Evolutionary conservation across 2,329 filamentous ascomycete genomes (phyloP).

Genomic region (Alternaria dauci): DNA sequence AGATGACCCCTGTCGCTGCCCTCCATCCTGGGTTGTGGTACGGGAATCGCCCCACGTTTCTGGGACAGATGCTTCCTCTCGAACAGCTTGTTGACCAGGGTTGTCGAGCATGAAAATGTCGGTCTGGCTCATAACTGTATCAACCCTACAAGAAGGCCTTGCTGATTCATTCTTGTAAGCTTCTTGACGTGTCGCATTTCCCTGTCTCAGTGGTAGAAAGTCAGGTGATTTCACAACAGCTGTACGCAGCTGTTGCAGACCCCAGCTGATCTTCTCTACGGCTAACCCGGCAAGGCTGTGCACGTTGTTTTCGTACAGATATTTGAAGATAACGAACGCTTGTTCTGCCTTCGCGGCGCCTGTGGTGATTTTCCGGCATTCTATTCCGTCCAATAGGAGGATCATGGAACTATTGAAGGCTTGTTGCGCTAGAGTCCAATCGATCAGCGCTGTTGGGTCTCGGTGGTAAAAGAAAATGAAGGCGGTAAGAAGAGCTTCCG

Average conservation of each 20-base stretch:
- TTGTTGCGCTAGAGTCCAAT: slow-evolving; percentile 60
- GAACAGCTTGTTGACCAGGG: slow-evolving; percentile 52
- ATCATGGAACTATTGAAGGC: slow-evolving; percentile 62
- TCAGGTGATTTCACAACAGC: slow-evolving; percentile 17
- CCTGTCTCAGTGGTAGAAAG: slow-evolving; percentile 13
- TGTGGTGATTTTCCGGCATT: slow-evolving; percentile 47
- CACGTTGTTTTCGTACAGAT: slow-evolving; percentile 54
- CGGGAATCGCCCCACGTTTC: slow-evolving; percentile 37
- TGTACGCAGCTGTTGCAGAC: slow-evolving; percentile 31
- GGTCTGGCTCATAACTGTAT: slow-evolving; percentile 58
- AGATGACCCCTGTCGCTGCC: slow-evolving; percentile 22
- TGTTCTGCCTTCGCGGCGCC: slow-evolving; percentile 48
- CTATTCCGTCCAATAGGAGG: slow-evolving; percentile 57
- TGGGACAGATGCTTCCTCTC: slow-evolving; percentile 45
- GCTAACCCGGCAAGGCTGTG: slow-evolving; percentile 58
- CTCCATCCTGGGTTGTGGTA: not conserved
- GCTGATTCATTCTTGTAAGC: slow-evolving; percentile 24
- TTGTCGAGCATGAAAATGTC: slow-evolving; percentile 60
- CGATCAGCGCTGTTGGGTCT: slow-evolving; percentile 55
- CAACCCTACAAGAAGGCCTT: slow-evolving; percentile 25
- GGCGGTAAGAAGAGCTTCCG: slow-evolving; percentile 53
- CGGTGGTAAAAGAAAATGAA: slow-evolving; percentile 59
- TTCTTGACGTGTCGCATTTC: slow-evolving; percentile 17
- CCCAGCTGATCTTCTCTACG: slow-evolving; percentile 51
- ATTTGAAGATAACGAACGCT: slow-evolving; percentile 54